Conservation (phyloP, 108 stramenopile species). For the Conticribra guillardii region DNA sequence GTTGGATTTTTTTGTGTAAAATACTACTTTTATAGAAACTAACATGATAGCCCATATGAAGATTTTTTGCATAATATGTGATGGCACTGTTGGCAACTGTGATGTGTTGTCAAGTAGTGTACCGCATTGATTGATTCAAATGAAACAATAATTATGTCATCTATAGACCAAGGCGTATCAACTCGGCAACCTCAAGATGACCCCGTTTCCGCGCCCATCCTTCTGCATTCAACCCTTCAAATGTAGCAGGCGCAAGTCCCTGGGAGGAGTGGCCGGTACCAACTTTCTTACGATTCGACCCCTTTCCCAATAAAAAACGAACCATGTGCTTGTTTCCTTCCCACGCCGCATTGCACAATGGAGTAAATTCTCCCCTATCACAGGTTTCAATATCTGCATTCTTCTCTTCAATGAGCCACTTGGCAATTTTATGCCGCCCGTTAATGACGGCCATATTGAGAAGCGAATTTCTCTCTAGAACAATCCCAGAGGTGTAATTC, state of each 20-base stretch:
- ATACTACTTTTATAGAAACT: too few species aligned
- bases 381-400: conserved; percentile 72
- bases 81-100: too few species aligned
- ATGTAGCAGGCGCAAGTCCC: conserved; percentile 70
- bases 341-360: conserved; percentile 81
- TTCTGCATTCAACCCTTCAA: conserved; percentile 75
- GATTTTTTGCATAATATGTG: too few species aligned
- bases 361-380: conserved; percentile 84
- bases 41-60: too few species aligned
- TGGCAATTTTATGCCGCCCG: conserved; percentile 68
- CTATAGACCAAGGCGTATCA: conserved; percentile 70
- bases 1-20: too few species aligned
- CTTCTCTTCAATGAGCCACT: conserved; percentile 80
- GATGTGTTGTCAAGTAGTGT: too few species aligned
- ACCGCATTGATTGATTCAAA: too few species aligned
- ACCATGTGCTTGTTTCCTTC: conserved; percentile 65
- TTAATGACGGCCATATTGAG: conserved; percentile 83
- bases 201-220: conserved; percentile 79
- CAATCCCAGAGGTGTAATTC: conserved; percentile 77
- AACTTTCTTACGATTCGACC: conserved; percentile 61
- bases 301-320: conserved; percentile 65
- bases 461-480: conserved; percentile 81
- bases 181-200: conserved; percentile 67
- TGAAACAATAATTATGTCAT: too few species aligned
- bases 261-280: conserved; percentile 72